These are phyloP conservation scores for Rugonectria rugulosa DNA, from an alignment of 2,329 filamentous ascomycete genomes.

Conservation along the genomic window DNA sequence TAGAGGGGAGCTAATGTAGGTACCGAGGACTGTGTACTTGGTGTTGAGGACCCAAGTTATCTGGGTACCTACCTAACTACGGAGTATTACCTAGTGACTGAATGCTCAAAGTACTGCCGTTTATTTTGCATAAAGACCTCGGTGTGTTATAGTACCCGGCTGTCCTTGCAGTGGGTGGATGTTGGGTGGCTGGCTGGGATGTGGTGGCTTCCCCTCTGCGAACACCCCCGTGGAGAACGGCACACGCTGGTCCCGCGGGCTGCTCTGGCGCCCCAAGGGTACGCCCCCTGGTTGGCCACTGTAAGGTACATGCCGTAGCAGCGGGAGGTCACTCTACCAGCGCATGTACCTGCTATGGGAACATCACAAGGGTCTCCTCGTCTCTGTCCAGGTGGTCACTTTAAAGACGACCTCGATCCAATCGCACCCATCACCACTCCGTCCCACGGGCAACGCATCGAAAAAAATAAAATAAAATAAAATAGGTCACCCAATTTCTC, in stretches of 20 bases:
- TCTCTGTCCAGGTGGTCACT: constrained; percentile 25
- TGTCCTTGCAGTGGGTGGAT: background rate
- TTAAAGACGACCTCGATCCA: constrained; percentile 22
- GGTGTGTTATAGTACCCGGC: background rate
- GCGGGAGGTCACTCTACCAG: too few species aligned
- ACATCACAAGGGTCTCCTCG: constrained; percentile 24
- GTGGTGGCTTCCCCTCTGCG: constrained; percentile 3
- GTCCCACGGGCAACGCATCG: constrained; percentile 18
- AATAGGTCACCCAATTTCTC: too few species aligned
- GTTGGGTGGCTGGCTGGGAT: background rate
- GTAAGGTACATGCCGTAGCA: background rate
- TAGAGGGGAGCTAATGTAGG: constrained; percentile 11
- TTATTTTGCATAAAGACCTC: too few species aligned
- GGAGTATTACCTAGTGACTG: too few species aligned
- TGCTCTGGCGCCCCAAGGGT: constrained; percentile 4
- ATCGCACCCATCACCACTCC: constrained; percentile 8
- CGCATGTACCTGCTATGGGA: too few species aligned
- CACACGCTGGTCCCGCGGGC: constrained; percentile 9
- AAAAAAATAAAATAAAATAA: constrained; percentile 2
- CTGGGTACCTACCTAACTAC: background rate
- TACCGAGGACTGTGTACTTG: constrained; percentile 1
- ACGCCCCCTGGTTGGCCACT: constrained; percentile 17
- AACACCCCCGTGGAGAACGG: constrained; percentile 12
- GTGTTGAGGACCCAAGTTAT: background rate
- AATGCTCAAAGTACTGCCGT: too few species aligned